A percentile compares a stretch with the other conserved stretches of the same genome.
These are phyloP conservation scores for Fusarium gaditjirri DNA, from an alignment of 2,329 filamentous ascomycete species.

Conservation along the genomic window DNA sequence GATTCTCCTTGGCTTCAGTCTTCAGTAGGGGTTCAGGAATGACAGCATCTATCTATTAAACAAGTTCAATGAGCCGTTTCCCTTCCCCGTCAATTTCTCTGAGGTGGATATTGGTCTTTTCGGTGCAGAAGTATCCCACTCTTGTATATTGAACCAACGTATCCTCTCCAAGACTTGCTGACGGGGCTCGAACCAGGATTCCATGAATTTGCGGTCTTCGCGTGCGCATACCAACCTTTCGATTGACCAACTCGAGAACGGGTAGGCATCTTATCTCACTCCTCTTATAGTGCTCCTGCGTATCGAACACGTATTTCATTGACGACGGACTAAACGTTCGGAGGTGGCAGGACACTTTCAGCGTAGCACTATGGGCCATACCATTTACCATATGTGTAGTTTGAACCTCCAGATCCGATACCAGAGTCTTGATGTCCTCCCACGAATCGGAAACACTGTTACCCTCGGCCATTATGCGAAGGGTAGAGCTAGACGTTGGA, in stretches of 20 bases:
- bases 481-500: fast-evolving
- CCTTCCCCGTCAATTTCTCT: fast-evolving
- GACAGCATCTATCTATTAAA: background rate
- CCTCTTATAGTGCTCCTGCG: background rate
- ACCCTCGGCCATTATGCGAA: fast-evolving
- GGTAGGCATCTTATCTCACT: background rate
- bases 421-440: fast-evolving
- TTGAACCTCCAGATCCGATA: fast-evolving
- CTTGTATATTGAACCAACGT: fast-evolving
- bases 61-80: background rate
- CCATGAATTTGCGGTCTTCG: background rate
- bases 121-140: background rate
- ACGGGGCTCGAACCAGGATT: background rate
- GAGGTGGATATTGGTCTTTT: background rate
- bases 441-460: background rate
- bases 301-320: background rate
- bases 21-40: too few relatives aligned
- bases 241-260: fast-evolving
- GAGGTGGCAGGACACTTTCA: background rate
- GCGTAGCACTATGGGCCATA: background rate
- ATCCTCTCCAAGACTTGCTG: fast-evolving
- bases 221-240: fast-evolving
- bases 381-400: background rate
- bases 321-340: fast-evolving
- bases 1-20: background rate